Base-by-base conservation (phyloP, 2,329 filamentous ascomycete species). In the Ceratocystis colombiana region DNA sequence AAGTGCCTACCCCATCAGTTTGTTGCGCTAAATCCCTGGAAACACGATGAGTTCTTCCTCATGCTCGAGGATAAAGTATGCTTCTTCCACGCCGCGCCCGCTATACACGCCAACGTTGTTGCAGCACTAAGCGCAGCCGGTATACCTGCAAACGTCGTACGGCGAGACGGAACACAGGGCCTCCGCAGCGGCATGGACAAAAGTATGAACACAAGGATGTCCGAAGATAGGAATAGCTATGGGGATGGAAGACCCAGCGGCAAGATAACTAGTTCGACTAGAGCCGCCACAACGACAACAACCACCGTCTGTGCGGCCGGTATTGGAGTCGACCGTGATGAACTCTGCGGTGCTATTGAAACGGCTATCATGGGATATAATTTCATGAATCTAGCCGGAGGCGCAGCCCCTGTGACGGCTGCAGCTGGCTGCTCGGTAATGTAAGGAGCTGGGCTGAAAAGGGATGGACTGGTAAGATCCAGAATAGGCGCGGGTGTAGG, bases 91-190 rank as follows among this genome's bases (percentile, higher is more conserved):
- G 69, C 69, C 12, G 68, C 69, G 41, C 69, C 70, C 8, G 53
- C 53, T 3, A n/a, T 30, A 25, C 53, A 30, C 25, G 68, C 69
- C 64, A 68, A 70, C 62, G 66, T 70, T 48, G 67, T 67, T 45
- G 68, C 70, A 25, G 68, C 69, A 48, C 70, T 69, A 22, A 70
- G 69, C 37, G 62, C 62, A 15, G 70, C 70, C 22, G 64, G 67
- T 7, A 69, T 70, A 62, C 68, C 70, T 12, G 68, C 70, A 15
- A 71, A 70, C 7, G 68, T 71, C 48, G 68, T 70, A 57, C 69
- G 69, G 30, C 69, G 68, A 45, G 69, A 70, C 64, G 70, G 69
- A 12, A 68, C 66, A 12, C 53, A 50, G 8, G 61, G 61, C 10
- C 61, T 62, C 5, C 41, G 20, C 17, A 62, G 48, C 6, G 53